Evolutionary conservation across 371 early-diverging fungal species (phyloP).

Genomic region (Mucor mucedo): DNA sequence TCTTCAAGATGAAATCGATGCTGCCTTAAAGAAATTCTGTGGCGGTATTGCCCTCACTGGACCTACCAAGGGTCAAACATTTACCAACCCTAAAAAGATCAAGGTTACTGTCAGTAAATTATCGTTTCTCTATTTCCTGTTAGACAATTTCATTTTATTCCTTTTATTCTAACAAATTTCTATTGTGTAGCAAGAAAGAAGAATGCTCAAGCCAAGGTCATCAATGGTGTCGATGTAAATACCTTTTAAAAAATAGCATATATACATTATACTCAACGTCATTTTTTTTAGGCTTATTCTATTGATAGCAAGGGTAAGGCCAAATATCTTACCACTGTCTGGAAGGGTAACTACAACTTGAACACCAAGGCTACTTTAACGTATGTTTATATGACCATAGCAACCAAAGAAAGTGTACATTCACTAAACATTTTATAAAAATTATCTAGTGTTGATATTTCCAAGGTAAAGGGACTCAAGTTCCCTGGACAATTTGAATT

Average conservation of each 20-base stretch:
- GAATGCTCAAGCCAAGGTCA: conserved; percentile 46
- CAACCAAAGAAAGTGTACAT: too few species aligned
- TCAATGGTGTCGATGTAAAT: conserved; percentile 52
- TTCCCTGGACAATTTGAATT: conserved; percentile 54
- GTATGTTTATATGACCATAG: conserved; percentile 25
- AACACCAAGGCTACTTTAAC: conserved; percentile 47
- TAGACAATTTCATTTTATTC: not conserved
- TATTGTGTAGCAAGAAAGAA: conserved; percentile 41
- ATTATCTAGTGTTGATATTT: conserved; percentile 43
- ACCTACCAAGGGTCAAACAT: conserved; percentile 41
- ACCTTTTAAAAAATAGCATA: not conserved
- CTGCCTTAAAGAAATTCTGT: conserved; percentile 54
- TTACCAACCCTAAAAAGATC: conserved; percentile 45
- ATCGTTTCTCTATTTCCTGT: not conserved
- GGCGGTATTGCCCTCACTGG: conserved; percentile 42
- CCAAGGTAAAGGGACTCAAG: conserved; percentile 41
- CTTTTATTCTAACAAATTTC: not conserved
- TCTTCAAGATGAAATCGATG: conserved; percentile 49
- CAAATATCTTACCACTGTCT: conserved; percentile 46
- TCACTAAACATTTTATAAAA: too few species aligned
- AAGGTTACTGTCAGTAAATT: conserved; percentile 53
- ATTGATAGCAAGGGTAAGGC: conserved; percentile 42
- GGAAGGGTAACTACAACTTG: conserved; percentile 49
- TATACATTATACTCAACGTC: not conserved
- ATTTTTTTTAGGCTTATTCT: conserved; percentile 40